These are phyloP conservation scores for Podospora comata DNA, from an alignment of 495 filamentous ascomycete genomes.

Conservation along the genomic window DNA sequence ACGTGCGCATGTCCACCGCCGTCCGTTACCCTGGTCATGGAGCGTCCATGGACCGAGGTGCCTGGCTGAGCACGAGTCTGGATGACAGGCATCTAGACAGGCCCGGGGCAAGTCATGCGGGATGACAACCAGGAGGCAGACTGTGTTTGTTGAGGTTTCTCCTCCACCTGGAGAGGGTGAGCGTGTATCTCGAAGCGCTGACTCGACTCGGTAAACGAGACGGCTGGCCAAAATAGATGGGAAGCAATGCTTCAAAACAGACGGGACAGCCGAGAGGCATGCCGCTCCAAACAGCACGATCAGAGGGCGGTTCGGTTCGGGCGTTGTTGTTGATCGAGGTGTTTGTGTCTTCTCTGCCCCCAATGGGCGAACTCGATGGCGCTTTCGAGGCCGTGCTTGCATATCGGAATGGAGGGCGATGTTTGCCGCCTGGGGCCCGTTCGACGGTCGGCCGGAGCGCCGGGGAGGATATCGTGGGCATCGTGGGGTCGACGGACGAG, in stretches of 20 bases:
- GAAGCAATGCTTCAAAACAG: not conserved
- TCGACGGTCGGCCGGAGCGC: slow-evolving; percentile 1
- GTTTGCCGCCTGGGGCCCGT: slow-evolving; percentile 17
- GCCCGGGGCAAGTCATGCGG: slow-evolving; percentile 32
- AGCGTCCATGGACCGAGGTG: slow-evolving; percentile 22
- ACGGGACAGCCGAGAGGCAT: slow-evolving; percentile 1
- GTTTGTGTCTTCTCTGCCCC: not conserved
- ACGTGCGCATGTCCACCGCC: slow-evolving; percentile 59
- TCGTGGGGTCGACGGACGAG: slow-evolving; percentile 1
- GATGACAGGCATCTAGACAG: slow-evolving; percentile 14
- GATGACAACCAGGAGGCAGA: not conserved
- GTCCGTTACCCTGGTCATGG: slow-evolving; percentile 20
- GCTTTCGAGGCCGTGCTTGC: not conserved
- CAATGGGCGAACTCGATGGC: not conserved
- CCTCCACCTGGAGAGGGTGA: not conserved
- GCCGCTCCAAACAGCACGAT: slow-evolving; percentile 8
- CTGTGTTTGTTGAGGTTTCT: not conserved
- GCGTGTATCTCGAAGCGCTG: slow-evolving; percentile 1
- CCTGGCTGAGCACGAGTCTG: slow-evolving; percentile 30
- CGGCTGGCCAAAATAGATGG: slow-evolving; percentile 11
- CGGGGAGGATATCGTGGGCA: not conserved
- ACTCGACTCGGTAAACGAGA: slow-evolving; percentile 2
- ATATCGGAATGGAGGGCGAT: slow-evolving; percentile 8
- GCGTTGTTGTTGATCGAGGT: not conserved
- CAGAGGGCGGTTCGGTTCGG: not conserved